These are phyloP conservation scores for Coprinopsis sp. DNA, from an alignment of 768 basidiomycete species.

Conservation along the genomic window DNA sequence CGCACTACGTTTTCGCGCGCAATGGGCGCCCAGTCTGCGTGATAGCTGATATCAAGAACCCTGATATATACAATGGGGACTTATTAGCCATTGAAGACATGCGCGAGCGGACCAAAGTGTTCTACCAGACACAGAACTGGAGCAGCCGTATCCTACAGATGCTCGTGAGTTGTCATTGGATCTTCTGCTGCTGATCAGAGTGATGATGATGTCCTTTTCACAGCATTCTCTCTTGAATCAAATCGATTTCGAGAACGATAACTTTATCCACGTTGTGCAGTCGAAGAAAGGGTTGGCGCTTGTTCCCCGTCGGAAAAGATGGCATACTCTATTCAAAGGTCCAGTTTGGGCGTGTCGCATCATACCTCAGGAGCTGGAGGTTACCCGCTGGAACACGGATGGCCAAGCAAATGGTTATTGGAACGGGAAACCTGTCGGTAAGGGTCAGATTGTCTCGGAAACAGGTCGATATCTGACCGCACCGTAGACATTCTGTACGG, in stretches of 20 bases:
- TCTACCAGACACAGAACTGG: too few relatives aligned
- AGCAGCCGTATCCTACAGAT: too few relatives aligned
- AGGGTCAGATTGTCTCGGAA: too few relatives aligned
- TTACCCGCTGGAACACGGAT: constrained; percentile 26
- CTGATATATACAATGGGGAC: too few relatives aligned
- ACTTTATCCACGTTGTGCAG: constrained; percentile 32
- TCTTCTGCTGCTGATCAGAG: too few relatives aligned
- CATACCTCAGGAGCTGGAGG: constrained; percentile 31
- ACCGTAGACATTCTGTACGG: constrained; percentile 28
- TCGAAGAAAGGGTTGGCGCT: constrained; percentile 27
- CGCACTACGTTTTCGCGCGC: too few relatives aligned
- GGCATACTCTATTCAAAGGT: constrained; percentile 22
- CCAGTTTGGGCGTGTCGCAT: constrained; percentile 33
- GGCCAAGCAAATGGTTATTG: constrained; percentile 32
- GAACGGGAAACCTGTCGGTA: constrained; percentile 35
- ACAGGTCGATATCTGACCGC: background rate
- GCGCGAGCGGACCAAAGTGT: too few relatives aligned
- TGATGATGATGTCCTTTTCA: background rate
- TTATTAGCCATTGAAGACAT: too few relatives aligned
- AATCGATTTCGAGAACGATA: constrained; percentile 30
- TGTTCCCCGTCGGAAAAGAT: constrained; percentile 20
- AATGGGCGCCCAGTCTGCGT: too few relatives aligned
- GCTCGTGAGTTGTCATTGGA: too few relatives aligned
- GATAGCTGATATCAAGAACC: too few relatives aligned
- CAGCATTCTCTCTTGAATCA: constrained; percentile 26